Percentiles rank a stretch among this genome's conserved stretches.
Conservation (phyloP, 345 rosid genomes). For the Toxicodendron radicans region DNA sequence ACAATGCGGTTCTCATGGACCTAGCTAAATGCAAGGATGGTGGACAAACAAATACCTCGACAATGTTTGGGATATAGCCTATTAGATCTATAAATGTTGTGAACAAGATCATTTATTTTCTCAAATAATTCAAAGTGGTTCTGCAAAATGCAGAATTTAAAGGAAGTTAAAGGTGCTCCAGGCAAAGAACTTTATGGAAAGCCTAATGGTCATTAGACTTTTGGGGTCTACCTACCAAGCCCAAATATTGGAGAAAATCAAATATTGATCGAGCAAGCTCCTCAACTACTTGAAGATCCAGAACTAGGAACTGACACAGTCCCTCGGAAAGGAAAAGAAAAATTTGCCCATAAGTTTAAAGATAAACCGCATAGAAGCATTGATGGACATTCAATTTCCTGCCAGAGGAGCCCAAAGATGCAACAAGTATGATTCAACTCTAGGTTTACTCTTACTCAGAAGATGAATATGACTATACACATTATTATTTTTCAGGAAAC, state of each 20-base stretch:
- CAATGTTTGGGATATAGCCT: background rate
- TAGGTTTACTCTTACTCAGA: background rate
- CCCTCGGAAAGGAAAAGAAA: background rate
- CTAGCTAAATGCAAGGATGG: background rate
- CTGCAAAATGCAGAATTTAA: background rate
- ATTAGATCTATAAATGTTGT: background rate
- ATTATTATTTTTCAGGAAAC: background rate
- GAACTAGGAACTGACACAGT: background rate
- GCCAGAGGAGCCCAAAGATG: background rate
- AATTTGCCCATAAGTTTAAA: background rate
- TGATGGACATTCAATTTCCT: background rate
- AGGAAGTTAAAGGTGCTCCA: background rate
- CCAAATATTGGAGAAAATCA: background rate
- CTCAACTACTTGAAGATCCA: background rate
- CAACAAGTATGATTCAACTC: background rate
- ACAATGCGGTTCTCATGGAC: background rate
- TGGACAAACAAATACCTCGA: background rate
- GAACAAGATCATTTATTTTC: background rate
- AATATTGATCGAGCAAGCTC: conserved; percentile 3
- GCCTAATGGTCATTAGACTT: background rate
- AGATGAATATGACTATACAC: background rate
- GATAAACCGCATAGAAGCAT: background rate
- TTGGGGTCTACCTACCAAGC: background rate
- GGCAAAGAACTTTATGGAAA: background rate
- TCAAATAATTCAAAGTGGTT: background rate